Evolutionary conservation across 2,329 filamentous ascomycete species (phyloP), one percentile per base, ranked within the genome.

Genomic region (Leptodontidium sp.): DNA sequence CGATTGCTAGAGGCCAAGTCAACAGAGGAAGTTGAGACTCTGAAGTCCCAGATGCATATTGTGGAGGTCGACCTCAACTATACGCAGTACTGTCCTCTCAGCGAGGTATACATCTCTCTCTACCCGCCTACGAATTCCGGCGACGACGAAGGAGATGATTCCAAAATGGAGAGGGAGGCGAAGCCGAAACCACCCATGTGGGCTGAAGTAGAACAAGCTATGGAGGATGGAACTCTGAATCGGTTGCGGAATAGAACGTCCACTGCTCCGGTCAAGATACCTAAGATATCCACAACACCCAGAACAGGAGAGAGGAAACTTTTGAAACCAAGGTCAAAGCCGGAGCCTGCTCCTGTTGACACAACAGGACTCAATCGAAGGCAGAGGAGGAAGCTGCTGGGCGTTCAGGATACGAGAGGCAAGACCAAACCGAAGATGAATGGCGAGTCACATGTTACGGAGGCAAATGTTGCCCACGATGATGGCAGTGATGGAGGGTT

Each of bases 41-140:
- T 92, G 61, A 82, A 87, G 73, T 79, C 79, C 7, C 84, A 89
- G 69, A 82, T 92, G n/a, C 90, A 93, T 77, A 83, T 88, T 29
- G 88, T 88, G 32, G 87, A 94, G 76, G 87, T 94, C 14, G 92
- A 95, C 76, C 82, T 92, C 71, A 89, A 92, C 74, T 96, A 96
- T 77, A 88, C 92, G 1, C 85, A 88, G 64, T 91, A 90, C 79
- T 92, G 88, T 71, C 93, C 93, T 1, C 86, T 92, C 55, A 83
- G 90, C 75, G 88, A 92, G 78, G 83, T 85, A 26, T 96, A 96
- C 79, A 84, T 92, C 72, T 88, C 87, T 74, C 77, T 91, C 17
- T 91, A 90, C 73, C 82, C 86, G 14, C 79, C 79, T 79, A 82
- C 62, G 81, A 81, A n/a, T 70, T 75, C 45, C 8, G 81, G 79